These are phyloP conservation scores for Pelargonium nanum DNA, from an alignment of 345 rosid genomes.

Conservation along the genomic window DNA sequence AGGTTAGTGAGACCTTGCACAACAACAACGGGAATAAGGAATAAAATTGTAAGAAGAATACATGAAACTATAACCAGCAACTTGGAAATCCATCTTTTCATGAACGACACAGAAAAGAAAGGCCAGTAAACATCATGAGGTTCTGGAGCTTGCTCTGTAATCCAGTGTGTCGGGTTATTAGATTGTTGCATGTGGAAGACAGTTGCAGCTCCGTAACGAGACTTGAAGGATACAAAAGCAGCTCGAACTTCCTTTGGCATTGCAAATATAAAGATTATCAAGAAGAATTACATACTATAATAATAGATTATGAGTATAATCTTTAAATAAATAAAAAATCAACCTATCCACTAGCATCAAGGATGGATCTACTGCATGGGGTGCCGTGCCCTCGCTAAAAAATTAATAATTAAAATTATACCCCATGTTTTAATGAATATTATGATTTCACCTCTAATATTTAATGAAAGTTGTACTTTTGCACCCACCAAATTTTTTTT, in stretches of 20 bases:
- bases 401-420: no score
- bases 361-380: no score
- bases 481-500: no score
- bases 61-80: conserved; percentile 55
- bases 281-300: background rate
- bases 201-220: conserved; percentile 76
- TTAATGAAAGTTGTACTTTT: no score
- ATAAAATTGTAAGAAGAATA: conserved; percentile 65
- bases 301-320: background rate
- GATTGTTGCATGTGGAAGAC: conserved; percentile 74
- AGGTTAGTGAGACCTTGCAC: conserved; percentile 97
- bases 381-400: no score
- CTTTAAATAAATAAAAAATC: no score
- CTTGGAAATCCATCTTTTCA: conserved; percentile 74
- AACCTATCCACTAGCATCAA: no score
- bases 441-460: no score
- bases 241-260: conserved; percentile 67
- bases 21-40: conserved; percentile 79
- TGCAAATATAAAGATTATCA: background rate
- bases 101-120: conserved; percentile 78
- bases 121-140: conserved; percentile 95
- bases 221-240: conserved; percentile 92
- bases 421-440: no score
- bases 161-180: conserved; percentile 74
- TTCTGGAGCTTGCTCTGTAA: conserved; percentile 79